phyloP scores from a whole-genome alignment of 768 basidiomycete species.

The Rhodotorula paludigena region DNA sequence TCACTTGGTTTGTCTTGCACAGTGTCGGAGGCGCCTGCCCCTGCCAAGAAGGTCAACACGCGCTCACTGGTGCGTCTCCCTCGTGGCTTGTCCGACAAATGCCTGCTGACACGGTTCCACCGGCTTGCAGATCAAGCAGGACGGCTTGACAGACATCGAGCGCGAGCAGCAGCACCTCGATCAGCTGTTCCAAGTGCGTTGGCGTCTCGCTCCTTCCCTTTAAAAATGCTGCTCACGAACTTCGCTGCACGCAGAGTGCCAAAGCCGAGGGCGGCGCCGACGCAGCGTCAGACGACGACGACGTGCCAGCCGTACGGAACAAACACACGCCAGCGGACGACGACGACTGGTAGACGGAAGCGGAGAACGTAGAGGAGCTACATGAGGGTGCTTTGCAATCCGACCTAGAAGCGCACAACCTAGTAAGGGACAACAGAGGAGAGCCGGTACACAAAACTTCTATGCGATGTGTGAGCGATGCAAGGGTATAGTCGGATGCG shows the following conservation, averaged over 20 bases:
- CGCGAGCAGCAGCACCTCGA: constrained; percentile 46
- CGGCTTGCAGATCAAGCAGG: constrained; percentile 38
- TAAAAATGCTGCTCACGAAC: no score
- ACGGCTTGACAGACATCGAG: constrained; percentile 46
- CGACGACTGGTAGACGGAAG: not conserved
- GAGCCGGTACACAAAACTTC: not conserved
- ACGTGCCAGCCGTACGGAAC: no score
- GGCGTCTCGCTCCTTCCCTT: not conserved
- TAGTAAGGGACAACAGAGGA: constrained; percentile 7
- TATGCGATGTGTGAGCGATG: not conserved
- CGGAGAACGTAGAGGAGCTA: no score
- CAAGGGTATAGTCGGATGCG: not conserved
- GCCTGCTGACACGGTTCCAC: constrained; percentile 35
- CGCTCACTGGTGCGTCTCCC: constrained; percentile 29
- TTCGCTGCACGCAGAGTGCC: constrained; percentile 40
- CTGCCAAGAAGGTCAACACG: constrained; percentile 38
- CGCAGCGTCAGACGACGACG: no score
- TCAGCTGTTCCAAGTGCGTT: constrained; percentile 42
- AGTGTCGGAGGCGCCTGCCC: constrained; percentile 49
- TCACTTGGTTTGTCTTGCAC: not conserved
- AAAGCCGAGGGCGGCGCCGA: no score
- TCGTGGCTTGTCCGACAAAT: no score
- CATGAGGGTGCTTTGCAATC: no score
- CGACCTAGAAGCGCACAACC: no score
- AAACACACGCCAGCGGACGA: not conserved